Base-by-base conservation (phyloP, 2,329 filamentous ascomycete genomes). In the Hypomyces perniciosus region DNA sequence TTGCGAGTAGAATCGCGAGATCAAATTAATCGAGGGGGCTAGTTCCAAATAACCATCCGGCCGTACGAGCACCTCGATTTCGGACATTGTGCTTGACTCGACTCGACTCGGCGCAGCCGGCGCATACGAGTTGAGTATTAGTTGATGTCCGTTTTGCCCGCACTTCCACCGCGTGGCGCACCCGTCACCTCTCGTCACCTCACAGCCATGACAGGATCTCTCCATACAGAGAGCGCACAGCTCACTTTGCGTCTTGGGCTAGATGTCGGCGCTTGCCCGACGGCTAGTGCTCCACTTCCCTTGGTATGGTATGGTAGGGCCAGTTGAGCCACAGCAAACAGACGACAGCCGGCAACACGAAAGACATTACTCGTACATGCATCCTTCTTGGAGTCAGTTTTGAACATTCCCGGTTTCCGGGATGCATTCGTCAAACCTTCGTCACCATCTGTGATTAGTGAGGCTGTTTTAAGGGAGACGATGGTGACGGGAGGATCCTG, bases 401-500 rank as follows among this genome's bases (percentile, higher is more conserved):
- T 20, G 20, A 20, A 20, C 20, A 20, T 20, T 20, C 20, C 20
- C 20, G 20, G 20, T 20, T 20, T 20, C 20, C 20, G 20, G 20
- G 20, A 20, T 20, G 20, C 20, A 20, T 20, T 20, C 33, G 42
- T 44, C 38, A 39, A 33, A 39, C 27, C 35, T 33, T 46, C 42
- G 20, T 43, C 41, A 29, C 26, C 41, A 29, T 4, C 12, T 9
- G 27, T 9, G 41, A 4, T 39, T 4, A 7, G 4, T 6, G 10
- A 39, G 37, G n/a, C 7, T 12, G 26, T n/a, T n/a, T 8, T 20
- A 12, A 39, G 7, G 41, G 29, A 30, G 41, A 31, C 13, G 10
- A 39, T 28, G 35, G 44, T 29, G 30, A 27, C 52, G 48, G 52
- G 52, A 54, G 52, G 48, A 54, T 54, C 52, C 48, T 54, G 52